Percentiles rank a stretch among this genome's conserved stretches.
phyloP scores from a whole-genome alignment of 441 rosid species.

The Raphanus hybrid region DNA sequence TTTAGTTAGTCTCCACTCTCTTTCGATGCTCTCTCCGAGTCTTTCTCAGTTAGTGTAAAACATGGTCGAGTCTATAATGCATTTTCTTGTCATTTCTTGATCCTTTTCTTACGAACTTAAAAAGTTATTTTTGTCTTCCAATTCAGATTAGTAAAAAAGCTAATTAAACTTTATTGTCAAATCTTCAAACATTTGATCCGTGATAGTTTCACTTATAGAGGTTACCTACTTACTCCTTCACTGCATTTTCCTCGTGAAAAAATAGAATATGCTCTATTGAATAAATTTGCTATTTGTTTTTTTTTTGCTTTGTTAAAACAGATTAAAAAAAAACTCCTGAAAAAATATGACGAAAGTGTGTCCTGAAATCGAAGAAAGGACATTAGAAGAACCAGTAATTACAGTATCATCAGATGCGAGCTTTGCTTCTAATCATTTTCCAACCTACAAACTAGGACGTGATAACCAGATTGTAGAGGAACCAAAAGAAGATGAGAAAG shows the following conservation, averaged over 20 bases:
- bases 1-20: slow-evolving; percentile 1
- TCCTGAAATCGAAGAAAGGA: slow-evolving; percentile 38
- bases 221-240: not conserved
- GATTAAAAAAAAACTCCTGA: not conserved
- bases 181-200: not conserved
- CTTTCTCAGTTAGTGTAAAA: slow-evolving; percentile 1
- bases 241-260: not conserved
- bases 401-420: slow-evolving; percentile 95
- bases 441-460: slow-evolving; percentile 87
- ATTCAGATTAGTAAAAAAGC: not conserved
- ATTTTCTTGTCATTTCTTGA: slow-evolving; percentile 9
- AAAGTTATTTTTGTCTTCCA: too few relatives aligned
- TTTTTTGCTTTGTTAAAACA: not conserved
- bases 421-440: slow-evolving; percentile 75
- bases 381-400: slow-evolving; percentile 38
- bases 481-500: slow-evolving; percentile 73
- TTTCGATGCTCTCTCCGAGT: not conserved
- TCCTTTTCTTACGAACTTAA: not conserved
- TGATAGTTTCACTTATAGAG: not conserved
- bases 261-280: slow-evolving; percentile 1
- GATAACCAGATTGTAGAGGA: slow-evolving; percentile 84
- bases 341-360: slow-evolving; percentile 43
- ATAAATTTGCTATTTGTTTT: slow-evolving; percentile 7
- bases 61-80: not conserved
- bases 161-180: not conserved